These are phyloP conservation scores for Calonectria montana DNA, from an alignment of 2,329 filamentous ascomycete genomes.

Conservation along the genomic window DNA sequence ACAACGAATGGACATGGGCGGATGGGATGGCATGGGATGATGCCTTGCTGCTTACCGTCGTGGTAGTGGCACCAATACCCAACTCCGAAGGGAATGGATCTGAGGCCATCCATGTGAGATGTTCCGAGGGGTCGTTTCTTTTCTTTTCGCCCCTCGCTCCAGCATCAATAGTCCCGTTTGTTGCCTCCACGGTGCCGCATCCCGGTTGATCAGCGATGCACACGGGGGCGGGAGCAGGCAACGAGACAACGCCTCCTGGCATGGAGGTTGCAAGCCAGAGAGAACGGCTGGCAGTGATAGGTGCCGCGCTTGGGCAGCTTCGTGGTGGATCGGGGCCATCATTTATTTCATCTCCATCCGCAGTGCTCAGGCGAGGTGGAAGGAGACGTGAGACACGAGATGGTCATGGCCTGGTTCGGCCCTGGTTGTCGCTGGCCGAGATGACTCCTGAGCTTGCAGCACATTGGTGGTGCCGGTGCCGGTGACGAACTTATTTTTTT, in stretches of 20 bases:
- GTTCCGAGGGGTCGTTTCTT: conserved; percentile 17
- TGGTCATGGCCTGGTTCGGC: conserved; percentile 9
- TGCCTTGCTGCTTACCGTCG: conserved; percentile 8
- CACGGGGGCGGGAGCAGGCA: background rate
- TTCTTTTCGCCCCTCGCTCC: conserved; percentile 22
- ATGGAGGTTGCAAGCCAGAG: background rate
- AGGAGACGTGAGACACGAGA: conserved; percentile 9
- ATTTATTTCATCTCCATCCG: conserved; percentile 4
- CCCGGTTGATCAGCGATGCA: conserved; percentile 13
- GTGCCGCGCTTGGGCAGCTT: background rate
- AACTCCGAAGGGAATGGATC: conserved; percentile 18
- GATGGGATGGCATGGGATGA: conserved; percentile 15
- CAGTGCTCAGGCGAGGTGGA: conserved; percentile 8
- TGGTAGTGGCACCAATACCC: conserved; percentile 13
- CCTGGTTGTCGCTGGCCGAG: conserved; percentile 4
- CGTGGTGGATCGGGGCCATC: conserved; percentile 21
- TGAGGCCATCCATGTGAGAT: conserved; percentile 26
- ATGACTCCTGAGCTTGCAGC: conserved; percentile 17
- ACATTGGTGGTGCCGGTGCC: conserved; percentile 6
- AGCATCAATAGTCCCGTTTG: conserved; percentile 15
- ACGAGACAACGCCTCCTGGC: background rate
- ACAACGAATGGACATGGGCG: background rate
- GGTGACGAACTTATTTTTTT: conserved; percentile 8
- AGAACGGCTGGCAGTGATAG: background rate
- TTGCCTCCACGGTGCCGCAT: conserved; percentile 2